phyloP scores from a whole-genome alignment of 2,329 filamentous ascomycete genomes.

The Penicillium sp. region DNA sequence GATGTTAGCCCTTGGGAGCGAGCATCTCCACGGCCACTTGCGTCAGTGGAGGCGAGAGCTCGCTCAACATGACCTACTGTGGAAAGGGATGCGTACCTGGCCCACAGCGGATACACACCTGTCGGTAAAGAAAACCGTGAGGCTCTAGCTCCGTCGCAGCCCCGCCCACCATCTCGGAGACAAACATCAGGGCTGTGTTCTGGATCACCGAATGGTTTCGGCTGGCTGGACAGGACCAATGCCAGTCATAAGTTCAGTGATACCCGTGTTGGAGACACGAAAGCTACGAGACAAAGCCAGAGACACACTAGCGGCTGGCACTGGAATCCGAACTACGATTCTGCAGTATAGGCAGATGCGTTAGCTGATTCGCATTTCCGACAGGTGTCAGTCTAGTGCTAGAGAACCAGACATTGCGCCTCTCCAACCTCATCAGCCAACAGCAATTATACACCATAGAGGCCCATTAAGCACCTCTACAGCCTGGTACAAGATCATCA shows the following conservation, averaged over 20 bases:
- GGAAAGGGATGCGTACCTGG: neutral
- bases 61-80: neutral
- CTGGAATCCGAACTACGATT: neutral
- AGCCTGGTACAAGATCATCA: neutral
- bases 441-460: neutral
- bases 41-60: constrained; percentile 12
- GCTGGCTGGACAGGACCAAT: neutral
- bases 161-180: neutral
- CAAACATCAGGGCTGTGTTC: neutral
- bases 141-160: constrained; percentile 8
- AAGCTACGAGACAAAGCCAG: neutral
- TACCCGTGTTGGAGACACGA: neutral
- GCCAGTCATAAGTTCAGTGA: neutral
- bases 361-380: no score
- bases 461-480: neutral
- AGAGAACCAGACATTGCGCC: neutral
- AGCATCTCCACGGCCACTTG: constrained; percentile 10
- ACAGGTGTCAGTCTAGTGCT: neutral
- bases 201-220: neutral
- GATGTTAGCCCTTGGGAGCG: neutral
- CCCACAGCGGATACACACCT: neutral
- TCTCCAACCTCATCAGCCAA: neutral
- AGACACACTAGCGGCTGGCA: constrained; percentile 6
- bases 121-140: constrained; percentile 5
- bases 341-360: no score